Percentiles rank a stretch among this genome's conserved stretches.
These are phyloP conservation scores for Talaromyces sp. DNA, from an alignment of 2,329 filamentous ascomycete species.

Conservation along the genomic window DNA sequence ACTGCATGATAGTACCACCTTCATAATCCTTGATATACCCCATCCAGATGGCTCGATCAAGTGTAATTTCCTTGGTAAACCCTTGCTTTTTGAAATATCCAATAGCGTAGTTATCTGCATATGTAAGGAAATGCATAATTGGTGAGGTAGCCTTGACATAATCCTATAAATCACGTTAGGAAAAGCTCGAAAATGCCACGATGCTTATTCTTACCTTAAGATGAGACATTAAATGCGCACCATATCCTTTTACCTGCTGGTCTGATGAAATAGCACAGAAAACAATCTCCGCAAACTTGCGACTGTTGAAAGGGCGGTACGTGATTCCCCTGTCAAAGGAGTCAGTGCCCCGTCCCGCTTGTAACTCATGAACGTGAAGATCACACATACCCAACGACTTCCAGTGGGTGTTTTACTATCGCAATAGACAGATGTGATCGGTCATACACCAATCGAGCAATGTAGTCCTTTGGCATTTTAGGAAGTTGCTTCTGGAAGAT, in stretches of 20 bases:
- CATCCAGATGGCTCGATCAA: constrained; percentile 93
- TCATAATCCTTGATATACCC: constrained; percentile 99
- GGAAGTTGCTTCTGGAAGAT: constrained; percentile 98
- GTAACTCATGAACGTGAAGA: background rate
- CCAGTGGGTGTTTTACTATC: constrained; percentile 93
- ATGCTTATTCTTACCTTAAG: constrained; percentile 77
- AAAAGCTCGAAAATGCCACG: background rate
- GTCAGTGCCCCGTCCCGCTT: constrained; percentile 9
- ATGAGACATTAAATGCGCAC: constrained; percentile 96
- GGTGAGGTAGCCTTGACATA: constrained; percentile 96
- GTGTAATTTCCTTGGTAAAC: constrained; percentile 96
- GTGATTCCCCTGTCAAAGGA: constrained; percentile 74
- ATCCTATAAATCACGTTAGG: constrained; percentile 51
- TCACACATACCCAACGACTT: constrained; percentile 70
- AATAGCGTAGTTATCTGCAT: constrained; percentile 98
- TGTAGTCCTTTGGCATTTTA: constrained; percentile 99
- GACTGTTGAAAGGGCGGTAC: constrained; percentile 88
- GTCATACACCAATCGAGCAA: constrained; percentile 95
- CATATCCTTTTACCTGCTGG: constrained; percentile 98
- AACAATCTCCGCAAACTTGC: constrained; percentile 95
- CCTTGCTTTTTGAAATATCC: constrained; percentile 99
- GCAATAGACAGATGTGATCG: constrained; percentile 94
- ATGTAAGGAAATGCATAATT: constrained; percentile 98
- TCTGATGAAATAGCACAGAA: constrained; percentile 98
- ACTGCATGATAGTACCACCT: constrained; percentile 99